These are phyloP conservation scores for Bertia moriformis DNA, from an alignment of 2,329 filamentous ascomycete species.

Conservation along the genomic window DNA sequence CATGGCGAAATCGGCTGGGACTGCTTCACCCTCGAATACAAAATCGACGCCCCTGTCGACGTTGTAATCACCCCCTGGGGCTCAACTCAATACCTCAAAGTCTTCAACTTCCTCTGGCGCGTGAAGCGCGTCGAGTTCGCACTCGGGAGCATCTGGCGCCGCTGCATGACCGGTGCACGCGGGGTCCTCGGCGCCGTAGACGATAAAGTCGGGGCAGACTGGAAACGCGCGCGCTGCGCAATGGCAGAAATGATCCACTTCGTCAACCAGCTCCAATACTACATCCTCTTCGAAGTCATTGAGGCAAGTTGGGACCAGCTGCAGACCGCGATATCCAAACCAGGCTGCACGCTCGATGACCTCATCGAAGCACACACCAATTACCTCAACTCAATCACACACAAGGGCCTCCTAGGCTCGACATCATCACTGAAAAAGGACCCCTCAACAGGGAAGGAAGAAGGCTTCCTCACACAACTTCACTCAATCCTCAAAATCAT, in stretches of 20 bases:
- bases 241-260: constrained; percentile 99
- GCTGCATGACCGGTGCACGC: constrained; percentile 85
- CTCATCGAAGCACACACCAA: constrained; percentile 80
- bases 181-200: constrained; percentile 74
- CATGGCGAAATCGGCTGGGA: constrained; percentile 98
- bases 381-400: constrained; percentile 86
- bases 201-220: constrained; percentile 55
- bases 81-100: constrained; percentile 89
- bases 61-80: constrained; percentile 95
- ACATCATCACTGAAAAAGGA: constrained; percentile 29
- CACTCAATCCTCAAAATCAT: constrained; percentile 19
- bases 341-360: constrained; percentile 84
- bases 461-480: constrained; percentile 23
- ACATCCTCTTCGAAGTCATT: constrained; percentile 96
- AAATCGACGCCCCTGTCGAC: constrained; percentile 89
- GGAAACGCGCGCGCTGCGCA: constrained; percentile 78
- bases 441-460: constrained; percentile 21
- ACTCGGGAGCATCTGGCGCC: constrained; percentile 77
- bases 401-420: constrained; percentile 83
- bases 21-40: constrained; percentile 96
- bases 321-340: constrained; percentile 66
- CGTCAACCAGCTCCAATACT: constrained; percentile 91
- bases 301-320: constrained; percentile 90
- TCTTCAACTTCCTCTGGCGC: constrained; percentile 98
- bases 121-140: constrained; percentile 97